Evolutionary conservation across 805 yeast species (phyloP), one percentile per base, ranked within the genome.

Genomic region (Teunomyces aglyptinius): DNA sequence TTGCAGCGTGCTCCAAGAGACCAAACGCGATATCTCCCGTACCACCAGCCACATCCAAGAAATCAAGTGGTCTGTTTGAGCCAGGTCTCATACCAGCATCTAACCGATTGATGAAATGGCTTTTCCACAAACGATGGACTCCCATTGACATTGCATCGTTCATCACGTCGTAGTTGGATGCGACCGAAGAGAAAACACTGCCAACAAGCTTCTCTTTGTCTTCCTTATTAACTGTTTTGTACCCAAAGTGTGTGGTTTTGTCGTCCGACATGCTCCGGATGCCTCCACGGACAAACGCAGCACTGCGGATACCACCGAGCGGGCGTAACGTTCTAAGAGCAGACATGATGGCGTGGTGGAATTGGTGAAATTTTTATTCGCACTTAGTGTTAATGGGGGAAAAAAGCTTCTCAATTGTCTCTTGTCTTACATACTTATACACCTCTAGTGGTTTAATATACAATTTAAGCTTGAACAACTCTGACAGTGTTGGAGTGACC

Each of bases 401-500:
- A 29, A 29, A 16, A 13, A n/a, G 15, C 16, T 13, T 13, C 32
- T 31, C 33, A 31, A 31, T 31, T 31, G 18, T 31, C 33, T 31
- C 12, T 31, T 15, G 8, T 15, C 16, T 31, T 31, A 31, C 33
- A 31, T 13, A 31, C 16, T 13, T 31, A 31, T 31, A 31, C 33
- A 31, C 33, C 16, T 31, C 33, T 31, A 31, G 33, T 31, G 33
- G 31, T 41, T 12, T 36, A 36, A 22, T 34, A 41, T 45, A 38
- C 26, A 46, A 36, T 70, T 24, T 76, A 85, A 67, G 89, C 92
- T 68, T 81, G 80, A 61, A 89, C 78, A 64, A 92, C 83, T 81
- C 98, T 92, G 73, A 94, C 81, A 55, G 99, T 94, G 87, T 94
- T 94, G 67, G 99, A 89, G 85, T 94, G 97, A 68, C 99, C 99